Conservation (phyloP, 208 protist genomes). For the Leishmania amazonensis region DNA sequence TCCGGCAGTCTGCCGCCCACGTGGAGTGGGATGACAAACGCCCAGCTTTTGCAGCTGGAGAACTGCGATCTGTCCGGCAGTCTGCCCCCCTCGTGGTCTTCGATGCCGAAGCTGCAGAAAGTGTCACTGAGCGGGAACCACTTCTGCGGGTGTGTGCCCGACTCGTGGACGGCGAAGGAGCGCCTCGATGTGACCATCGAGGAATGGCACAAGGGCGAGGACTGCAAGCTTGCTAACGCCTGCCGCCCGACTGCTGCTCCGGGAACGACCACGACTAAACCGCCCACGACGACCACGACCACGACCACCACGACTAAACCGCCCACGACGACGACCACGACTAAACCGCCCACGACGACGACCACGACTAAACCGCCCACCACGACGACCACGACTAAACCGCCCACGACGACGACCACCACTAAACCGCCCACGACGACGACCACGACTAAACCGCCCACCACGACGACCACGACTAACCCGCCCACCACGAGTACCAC, state of each 20-base stretch:
- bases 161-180: not conserved
- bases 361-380: not conserved
- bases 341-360: not conserved
- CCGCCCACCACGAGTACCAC: not conserved
- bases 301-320: no score
- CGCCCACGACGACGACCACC: not conserved
- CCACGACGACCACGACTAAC: no score
- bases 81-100: conserved; percentile 1
- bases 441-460: no score
- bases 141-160: not conserved
- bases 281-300: no score
- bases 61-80: not conserved
- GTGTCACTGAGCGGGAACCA: not conserved
- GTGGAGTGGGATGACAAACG: conserved; percentile 4
- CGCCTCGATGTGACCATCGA: not conserved
- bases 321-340: not conserved
- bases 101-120: not conserved
- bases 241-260: not conserved
- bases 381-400: not conserved
- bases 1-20: not conserved
- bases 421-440: no score
- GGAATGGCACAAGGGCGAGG: not conserved
- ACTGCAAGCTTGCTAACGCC: not conserved
- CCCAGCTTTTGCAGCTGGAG: not conserved
- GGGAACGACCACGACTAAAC: no score